Conservation (phyloP, 352 stramenopile genomes). For the Globisporangium okanoganense region DNA sequence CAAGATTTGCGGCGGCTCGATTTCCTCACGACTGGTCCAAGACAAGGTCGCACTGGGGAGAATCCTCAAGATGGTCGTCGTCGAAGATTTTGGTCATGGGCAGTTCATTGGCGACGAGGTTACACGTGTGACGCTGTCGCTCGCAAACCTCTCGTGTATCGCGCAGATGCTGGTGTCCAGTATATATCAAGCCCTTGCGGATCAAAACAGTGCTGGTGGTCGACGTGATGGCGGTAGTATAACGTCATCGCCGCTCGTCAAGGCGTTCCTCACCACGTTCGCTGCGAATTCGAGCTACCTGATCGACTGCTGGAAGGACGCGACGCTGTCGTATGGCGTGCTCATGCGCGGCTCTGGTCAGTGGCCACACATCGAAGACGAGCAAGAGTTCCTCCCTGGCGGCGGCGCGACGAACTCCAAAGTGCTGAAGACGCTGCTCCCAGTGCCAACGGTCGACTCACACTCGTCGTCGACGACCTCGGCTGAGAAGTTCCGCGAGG, state of each 20-base stretch:
- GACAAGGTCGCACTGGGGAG: slow-evolving; percentile 69
- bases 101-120: slow-evolving; percentile 63
- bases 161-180: slow-evolving; percentile 51
- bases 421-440: slow-evolving; percentile 23
- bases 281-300: slow-evolving; percentile 31
- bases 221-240: slow-evolving; percentile 13
- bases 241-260: slow-evolving; percentile 36
- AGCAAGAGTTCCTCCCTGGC: slow-evolving; percentile 10
- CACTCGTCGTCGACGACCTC: slow-evolving; percentile 12
- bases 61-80: slow-evolving; percentile 56
- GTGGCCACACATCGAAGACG: slow-evolving; percentile 21
- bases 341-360: slow-evolving; percentile 42
- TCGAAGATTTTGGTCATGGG: slow-evolving; percentile 54
- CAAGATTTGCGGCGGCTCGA: slow-evolving; percentile 43
- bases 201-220: background rate
- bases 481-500: slow-evolving; percentile 20
- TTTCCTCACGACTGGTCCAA: slow-evolving; percentile 54
- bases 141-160: slow-evolving; percentile 63
- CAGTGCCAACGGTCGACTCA: slow-evolving; percentile 12
- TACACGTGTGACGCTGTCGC: slow-evolving; percentile 42
- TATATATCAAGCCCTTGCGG: slow-evolving; percentile 26
- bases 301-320: slow-evolving; percentile 53
- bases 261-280: slow-evolving; percentile 51
- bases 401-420: slow-evolving; percentile 12
- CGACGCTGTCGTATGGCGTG: slow-evolving; percentile 35